These are phyloP conservation scores for Dendrobium chrysotoxum DNA, from an alignment of 106 monocot genomes.

Conservation along the genomic window DNA sequence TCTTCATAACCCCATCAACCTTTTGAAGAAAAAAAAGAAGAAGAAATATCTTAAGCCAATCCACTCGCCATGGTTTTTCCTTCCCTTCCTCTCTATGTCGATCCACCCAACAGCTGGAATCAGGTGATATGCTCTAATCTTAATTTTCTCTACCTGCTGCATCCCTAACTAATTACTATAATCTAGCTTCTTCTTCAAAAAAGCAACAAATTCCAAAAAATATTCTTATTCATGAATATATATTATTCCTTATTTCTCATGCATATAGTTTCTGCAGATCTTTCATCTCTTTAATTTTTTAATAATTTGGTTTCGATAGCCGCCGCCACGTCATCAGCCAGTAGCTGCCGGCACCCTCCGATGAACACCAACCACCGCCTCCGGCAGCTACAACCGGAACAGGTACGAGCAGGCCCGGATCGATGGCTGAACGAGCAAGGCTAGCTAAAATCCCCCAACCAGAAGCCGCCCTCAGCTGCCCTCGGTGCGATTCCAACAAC, in stretches of 20 bases:
- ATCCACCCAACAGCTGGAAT: slow-evolving; percentile 13
- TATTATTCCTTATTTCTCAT: not conserved
- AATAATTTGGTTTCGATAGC: not conserved
- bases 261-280: not conserved
- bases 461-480: not conserved
- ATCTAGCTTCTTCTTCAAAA: too few relatives aligned
- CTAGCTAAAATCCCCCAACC: slow-evolving; percentile 12
- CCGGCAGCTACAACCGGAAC: not conserved
- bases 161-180: not conserved
- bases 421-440: slow-evolving; percentile 10
- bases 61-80: slow-evolving; percentile 7
- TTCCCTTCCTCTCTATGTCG: slow-evolving; percentile 9
- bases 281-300: not conserved
- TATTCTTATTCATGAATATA: not conserved
- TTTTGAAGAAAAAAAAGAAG: slow-evolving; percentile 6
- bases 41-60: not conserved
- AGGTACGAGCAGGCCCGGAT: not conserved
- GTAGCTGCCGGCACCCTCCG: not conserved
- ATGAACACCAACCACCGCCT: not conserved
- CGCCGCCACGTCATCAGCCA: not conserved
- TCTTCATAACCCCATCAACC: not conserved
- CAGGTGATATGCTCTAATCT: not conserved
- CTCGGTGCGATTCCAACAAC: not conserved
- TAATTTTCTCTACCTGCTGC: not conserved
- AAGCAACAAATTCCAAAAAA: not conserved